Base-by-base conservation (phyloP, 805 yeast genomes). In the Cyberlindnera americana region DNA sequence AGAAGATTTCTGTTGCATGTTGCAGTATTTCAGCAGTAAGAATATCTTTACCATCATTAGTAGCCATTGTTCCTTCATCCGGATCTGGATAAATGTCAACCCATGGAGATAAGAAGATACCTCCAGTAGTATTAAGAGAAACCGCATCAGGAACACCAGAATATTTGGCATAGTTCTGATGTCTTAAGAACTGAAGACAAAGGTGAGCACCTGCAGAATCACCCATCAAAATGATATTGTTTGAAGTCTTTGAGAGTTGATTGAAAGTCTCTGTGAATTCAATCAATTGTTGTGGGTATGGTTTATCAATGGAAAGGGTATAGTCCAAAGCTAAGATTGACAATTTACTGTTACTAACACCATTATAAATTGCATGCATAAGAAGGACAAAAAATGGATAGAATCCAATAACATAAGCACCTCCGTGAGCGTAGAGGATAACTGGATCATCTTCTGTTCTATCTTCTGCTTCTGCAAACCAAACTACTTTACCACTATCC, bases 181-280 rank as follows among this genome's bases (percentile, higher is more conserved):
- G 49, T 33, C 48, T 42, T 9, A 43, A 22, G 19, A 57, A 36
- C 5, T 49, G 49, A 12, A 57, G 35, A 2, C 48, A 40, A 22
- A 61, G 40, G 33, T 57, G 55, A 2, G 57, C 65, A 18, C 66
- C 65, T 11, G 59, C 59, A 9, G 64, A 60, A 36, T 61, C 66
- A 14, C 66, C 66, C 19, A 48, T 38, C 3, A 55, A 33, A 8
- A 55, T 41, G 29, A 58, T 44, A 29, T 52, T 41, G 35, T 48
- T 37, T 5, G 41, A 40, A 2, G 47, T 27, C 29, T 45, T 32
- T 14, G 41, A 19, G 17, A 60, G 39, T 6, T 41, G 44, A 24
- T 49, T 43, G 38, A 48, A 56, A 21, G 52, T 41, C 5, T 37
- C 29, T 19, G 43, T 41, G 11, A 48, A 46, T 39, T 61, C 61